Base-by-base conservation (phyloP, 2,329 filamentous ascomycete species). In the Paraconiothyrium brasiliense region DNA sequence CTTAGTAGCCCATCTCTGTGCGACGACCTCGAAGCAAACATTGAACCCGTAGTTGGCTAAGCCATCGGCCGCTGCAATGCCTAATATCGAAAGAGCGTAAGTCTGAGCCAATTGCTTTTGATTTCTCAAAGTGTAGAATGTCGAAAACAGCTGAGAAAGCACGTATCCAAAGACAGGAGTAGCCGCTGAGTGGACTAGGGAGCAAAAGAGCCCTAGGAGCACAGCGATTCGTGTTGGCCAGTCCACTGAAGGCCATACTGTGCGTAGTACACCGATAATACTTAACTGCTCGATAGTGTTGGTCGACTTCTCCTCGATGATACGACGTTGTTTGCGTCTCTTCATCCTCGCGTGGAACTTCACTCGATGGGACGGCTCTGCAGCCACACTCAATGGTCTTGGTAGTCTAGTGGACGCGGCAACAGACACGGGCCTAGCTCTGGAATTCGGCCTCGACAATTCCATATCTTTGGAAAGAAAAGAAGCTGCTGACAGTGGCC, bases 141-240 rank as follows among this genome's bases (percentile, higher is more conserved):
- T 89, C 1, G 82, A 80, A 0, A 97, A 84, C 0, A 97, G 84
- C 59, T 89, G 87, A 0, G 92, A 87, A 54, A 97, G 89, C 9
- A 91, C 83, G 73, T 86, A 93, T 0, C 92, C 90, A 69, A 97
- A 97, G 0, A 87, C 81, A 0, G 93, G 92, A 0, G 90, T 91
- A 30, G 86, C 84, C 3, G 84, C 86, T 3, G 92, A 90, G 50
- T 92, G 88, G 0, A 90, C 68, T 0, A 90, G 69, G 34, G 90
- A 88, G 48, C 85, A 83, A 0, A 86, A n/a, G 10, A 92, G 78
- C 1, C 89, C 92, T 1, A 86, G 57, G 0, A 90, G 32, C 0
- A 96, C 79, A 13, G 86, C 75, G 0, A 85, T 1, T 1, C 85
- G 86, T 13, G 89, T 82, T 7, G 66, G 78, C 55, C 69, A 71